phyloP scores from a whole-genome alignment of 164 flowering plant genomes.

The Sedum album region DNA sequence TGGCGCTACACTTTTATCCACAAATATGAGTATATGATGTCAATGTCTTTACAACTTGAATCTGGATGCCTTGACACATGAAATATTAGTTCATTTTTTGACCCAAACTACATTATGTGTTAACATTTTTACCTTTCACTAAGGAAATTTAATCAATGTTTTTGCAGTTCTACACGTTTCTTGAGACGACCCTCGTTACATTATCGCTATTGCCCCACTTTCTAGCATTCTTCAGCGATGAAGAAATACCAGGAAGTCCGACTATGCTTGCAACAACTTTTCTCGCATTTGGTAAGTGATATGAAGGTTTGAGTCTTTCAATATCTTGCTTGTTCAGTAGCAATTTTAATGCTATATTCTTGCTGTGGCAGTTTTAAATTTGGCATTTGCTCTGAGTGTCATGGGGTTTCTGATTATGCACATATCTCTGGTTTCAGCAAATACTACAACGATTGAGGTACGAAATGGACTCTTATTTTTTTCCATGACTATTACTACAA shows the following conservation, averaged over 20 bases:
- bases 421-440: conserved; percentile 69
- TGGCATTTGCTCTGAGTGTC: conserved; percentile 93
- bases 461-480: background rate
- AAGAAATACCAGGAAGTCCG: conserved; percentile 75
- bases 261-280: conserved; percentile 91
- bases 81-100: background rate
- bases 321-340: background rate
- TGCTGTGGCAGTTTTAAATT: conserved; percentile 57
- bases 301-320: background rate
- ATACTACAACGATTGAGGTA: conserved; percentile 99
- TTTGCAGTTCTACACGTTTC: conserved; percentile 93
- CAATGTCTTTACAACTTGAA: background rate
- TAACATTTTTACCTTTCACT: background rate
- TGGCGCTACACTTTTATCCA: background rate
- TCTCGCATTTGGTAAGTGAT: conserved; percentile 78
- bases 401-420: conserved; percentile 96
- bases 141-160: background rate
- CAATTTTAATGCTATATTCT: background rate
- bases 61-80: background rate
- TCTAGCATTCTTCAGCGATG: conserved; percentile 82
- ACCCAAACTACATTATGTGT: background rate
- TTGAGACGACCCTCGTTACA: conserved; percentile 86
- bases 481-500: background rate
- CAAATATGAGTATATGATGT: background rate
- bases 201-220: conserved; percentile 79